Base-by-base conservation (phyloP, 768 basidiomycete species). In the Mycena alexandri region DNA sequence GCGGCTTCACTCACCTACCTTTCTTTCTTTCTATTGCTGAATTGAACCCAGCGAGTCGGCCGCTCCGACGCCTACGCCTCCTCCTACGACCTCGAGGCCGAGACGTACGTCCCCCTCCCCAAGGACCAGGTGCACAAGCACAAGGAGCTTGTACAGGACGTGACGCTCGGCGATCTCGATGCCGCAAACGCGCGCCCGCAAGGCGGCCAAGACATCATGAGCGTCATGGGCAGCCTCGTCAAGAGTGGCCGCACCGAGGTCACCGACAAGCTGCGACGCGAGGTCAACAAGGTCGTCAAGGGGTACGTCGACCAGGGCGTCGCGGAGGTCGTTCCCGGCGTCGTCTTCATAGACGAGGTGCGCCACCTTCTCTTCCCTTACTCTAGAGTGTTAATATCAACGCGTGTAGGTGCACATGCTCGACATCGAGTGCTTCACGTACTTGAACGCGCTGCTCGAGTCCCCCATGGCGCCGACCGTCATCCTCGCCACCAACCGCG, bases 361-460 rank as follows among this genome's bases (percentile, higher is more conserved):
- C 56, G 24, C 44, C 24, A 68, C 29, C 44, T 36, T 42, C 36
- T 24, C 44, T 21, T 47, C 52, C 57, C 5, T 57, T 24, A 13
- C 3, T 38, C 38, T 11, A 14, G 14, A 12, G 4, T 14, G 38
- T 5, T 14, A 14, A 38, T 43, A 19, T 29, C 29, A n/a, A 17
- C 24, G 36, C 2, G 41, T 19, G n/a, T 17, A 98, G 96, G 97
- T 99, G 24, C 98, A 99, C 81, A 99, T 99, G 97, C 90, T 99
- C 67, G 98, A 99, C 78, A 96, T 99, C 74, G 98, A 99, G 78
- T 98, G 96, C 79, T 99, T 99, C 83, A 98, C 98, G 6, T 99
- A 97, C 81, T 87, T 99, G 42, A 99, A 99, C 79, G 91, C 95
- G 13, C 87, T 98, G 11, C 87, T 99, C 51, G 98, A 99, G 79